Evolutionary conservation across 2,329 filamentous ascomycete species (phyloP), one percentile per base, ranked within the genome.

Genomic region (Graphilbum ipis-grandicollis): DNA sequence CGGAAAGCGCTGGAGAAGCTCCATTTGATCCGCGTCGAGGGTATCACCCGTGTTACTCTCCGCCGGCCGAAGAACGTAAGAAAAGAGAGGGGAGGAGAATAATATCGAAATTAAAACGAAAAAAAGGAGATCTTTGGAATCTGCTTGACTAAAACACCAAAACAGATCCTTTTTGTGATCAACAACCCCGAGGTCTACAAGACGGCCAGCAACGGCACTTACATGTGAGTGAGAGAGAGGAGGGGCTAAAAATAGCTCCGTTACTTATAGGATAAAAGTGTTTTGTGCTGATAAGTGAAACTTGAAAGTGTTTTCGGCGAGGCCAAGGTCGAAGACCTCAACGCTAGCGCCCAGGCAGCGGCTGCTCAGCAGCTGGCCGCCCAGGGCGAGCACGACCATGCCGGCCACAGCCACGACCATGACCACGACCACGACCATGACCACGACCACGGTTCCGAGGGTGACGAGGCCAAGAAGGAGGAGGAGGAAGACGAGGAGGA

Each of bases 171-270:
- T 55, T 98, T 98, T 64, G 92, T 98, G 56, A 94, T 98, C 71
- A 96, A 93, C 79, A 82, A 86, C 68, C 90, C 90, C 52, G 90
- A 98, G 64, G 90, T 98, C 60, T 98, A 94, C 79, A 93, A 93
- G 70, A 94, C 88, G 42, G 88, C 90, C 51, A 84, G 83, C 66
- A 93, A 83, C 80, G 96, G 96, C 76, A 96, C 88, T 59, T 98
- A 88, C 75, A 98, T 98, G 88, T 96, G 66, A 75, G 85, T 61
- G 38, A 4, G 4, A 22, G 6, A 9, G 5, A 5, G 30, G 18
- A 28, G 26, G 13, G 23, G 23, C 7, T 8, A 25, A 25, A 25
- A 25, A 25, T 7, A 25, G 13, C 7, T 8, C 23, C 23, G 23
- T 7, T 8, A 25, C 13, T 25, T 13, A 31, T 8, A 31, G 29